phyloP scores from a whole-genome alignment of 352 stramenopile genomes.

The Globisporangium orthogonon region DNA sequence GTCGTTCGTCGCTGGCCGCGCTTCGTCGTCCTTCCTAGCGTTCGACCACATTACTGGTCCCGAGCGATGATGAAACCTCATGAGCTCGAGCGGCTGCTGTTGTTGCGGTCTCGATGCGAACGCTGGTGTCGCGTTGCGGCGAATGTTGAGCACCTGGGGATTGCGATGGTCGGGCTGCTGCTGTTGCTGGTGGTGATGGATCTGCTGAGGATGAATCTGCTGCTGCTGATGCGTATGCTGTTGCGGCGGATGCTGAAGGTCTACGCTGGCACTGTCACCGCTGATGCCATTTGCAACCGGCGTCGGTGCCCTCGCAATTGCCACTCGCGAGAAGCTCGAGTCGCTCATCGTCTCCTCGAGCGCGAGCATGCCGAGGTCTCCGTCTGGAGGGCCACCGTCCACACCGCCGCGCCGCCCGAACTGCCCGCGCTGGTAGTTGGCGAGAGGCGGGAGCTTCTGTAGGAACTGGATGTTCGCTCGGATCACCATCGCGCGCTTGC shows the following conservation, averaged over 20 bases:
- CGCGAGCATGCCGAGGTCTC: constrained; percentile 41
- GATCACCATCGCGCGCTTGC: constrained; percentile 56
- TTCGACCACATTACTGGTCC: background rate
- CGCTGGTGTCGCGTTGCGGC: constrained; percentile 3
- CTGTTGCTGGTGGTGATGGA: background rate
- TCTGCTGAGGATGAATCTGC: background rate
- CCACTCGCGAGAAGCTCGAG: constrained; percentile 45
- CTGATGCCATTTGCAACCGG: constrained; percentile 9
- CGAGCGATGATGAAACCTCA: background rate
- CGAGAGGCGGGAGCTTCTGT: constrained; percentile 55
- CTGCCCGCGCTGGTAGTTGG: constrained; percentile 50
- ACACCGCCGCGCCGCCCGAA: constrained; percentile 58
- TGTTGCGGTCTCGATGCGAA: background rate
- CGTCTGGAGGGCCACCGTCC: constrained; percentile 36
- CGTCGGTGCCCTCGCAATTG: constrained; percentile 33
- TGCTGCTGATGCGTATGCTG: constrained; percentile 3
- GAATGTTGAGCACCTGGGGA: background rate
- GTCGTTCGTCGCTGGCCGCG: constrained; percentile 27
- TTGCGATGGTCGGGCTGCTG: background rate
- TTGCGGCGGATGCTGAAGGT: background rate
- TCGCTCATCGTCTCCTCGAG: constrained; percentile 65
- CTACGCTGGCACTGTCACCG: background rate
- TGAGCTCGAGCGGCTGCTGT: background rate
- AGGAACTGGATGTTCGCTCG: constrained; percentile 54
- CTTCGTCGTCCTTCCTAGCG: constrained; percentile 47